Evolutionary conservation across 2,329 filamentous ascomycete species (phyloP), one percentile per base, ranked within the genome.

Genomic region (Fusarium poae): DNA sequence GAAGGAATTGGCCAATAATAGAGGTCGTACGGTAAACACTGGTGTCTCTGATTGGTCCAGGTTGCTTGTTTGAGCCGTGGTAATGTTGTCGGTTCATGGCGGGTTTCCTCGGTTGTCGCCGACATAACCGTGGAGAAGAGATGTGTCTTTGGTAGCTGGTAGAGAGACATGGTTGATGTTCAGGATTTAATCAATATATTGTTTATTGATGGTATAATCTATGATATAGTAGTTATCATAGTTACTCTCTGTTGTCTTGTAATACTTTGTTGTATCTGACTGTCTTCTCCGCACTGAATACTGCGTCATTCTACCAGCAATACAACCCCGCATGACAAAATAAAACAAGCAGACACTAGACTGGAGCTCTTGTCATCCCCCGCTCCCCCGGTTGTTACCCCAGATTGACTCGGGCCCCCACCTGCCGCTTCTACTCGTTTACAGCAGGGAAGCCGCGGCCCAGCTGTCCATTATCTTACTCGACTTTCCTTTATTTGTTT

Each of bases 91-190:
- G 75, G 71, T 70, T 71, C 65, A 40, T 58, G 52, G 66, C 77
- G 77, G 77, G 73, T 79, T 76, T 71, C 71, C 73, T 79, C 77
- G 77, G 77, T 76, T 79, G 57, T 76, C 44, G 23, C 39, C 15
- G 35, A 44, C 44, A 57, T 57, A 65, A 53, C 61, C 48, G 62
- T 56, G 32, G 50, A 48, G 18, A 34, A 39, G 2, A 16, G 15
- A 4, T 13, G 7, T 37, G 7, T 40, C 9, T 30, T 13, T 50
- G 23, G 11, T 30, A 6, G 16, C 16, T 29, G 32, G 10, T 35
- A 35, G 6, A 35, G 6, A 6, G 3, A 8, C 15, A 23, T 44
- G 16, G 21, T 39, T 35, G 6, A 3, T 37, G 20, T 18, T 21
- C 4, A 16, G 11, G 18, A 9, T 18, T 6, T 3, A 18, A n/a